These are phyloP conservation scores for Lentithecium fluviatile DNA, from an alignment of 495 filamentous ascomycete species.

Conservation along the genomic window DNA sequence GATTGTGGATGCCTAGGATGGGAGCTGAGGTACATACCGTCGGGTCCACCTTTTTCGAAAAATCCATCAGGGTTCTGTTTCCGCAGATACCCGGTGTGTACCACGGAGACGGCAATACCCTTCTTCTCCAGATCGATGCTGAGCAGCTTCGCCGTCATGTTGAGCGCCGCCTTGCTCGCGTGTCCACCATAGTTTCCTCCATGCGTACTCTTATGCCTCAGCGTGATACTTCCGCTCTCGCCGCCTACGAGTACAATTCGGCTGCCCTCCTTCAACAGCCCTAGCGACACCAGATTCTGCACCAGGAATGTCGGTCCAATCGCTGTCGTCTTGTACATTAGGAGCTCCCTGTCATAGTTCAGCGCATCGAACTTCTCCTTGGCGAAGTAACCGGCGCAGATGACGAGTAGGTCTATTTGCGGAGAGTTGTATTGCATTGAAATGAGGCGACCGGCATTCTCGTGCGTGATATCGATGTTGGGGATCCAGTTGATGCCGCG, in stretches of 20 bases:
- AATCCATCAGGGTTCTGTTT: slow-evolving; percentile 71
- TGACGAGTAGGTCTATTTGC: slow-evolving; percentile 58
- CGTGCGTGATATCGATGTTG: slow-evolving; percentile 46
- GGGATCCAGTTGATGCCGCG: slow-evolving; percentile 43
- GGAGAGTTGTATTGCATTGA: slow-evolving; percentile 41
- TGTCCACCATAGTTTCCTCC: slow-evolving; percentile 74
- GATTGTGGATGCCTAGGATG: too few relatives aligned
- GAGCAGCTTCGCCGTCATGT: slow-evolving; percentile 72
- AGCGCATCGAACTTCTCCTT: slow-evolving; percentile 63
- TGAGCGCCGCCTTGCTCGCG: slow-evolving; percentile 68
- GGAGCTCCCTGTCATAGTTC: slow-evolving; percentile 62
- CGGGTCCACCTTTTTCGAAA: slow-evolving; percentile 71
- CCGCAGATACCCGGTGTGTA: slow-evolving; percentile 75
- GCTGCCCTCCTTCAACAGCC: slow-evolving; percentile 50
- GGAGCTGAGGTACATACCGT: slow-evolving; percentile 49
- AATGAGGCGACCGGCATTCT: slow-evolving; percentile 37
- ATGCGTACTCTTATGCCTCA: slow-evolving; percentile 65
- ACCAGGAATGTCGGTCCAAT: slow-evolving; percentile 67
- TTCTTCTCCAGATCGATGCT: slow-evolving; percentile 65
- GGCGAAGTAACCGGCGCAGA: slow-evolving; percentile 68
- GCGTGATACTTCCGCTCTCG: slow-evolving; percentile 66
- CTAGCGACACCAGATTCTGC: slow-evolving; percentile 57
- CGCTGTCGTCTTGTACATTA: slow-evolving; percentile 69
- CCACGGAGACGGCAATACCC: slow-evolving; percentile 61
- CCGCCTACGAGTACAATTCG: slow-evolving; percentile 67